A percentile compares a stretch with the other conserved stretches of the same genome.
Evolutionary conservation across 768 basidiomycete genomes (phyloP).

Genomic region (Naganishia friedmannii): DNA sequence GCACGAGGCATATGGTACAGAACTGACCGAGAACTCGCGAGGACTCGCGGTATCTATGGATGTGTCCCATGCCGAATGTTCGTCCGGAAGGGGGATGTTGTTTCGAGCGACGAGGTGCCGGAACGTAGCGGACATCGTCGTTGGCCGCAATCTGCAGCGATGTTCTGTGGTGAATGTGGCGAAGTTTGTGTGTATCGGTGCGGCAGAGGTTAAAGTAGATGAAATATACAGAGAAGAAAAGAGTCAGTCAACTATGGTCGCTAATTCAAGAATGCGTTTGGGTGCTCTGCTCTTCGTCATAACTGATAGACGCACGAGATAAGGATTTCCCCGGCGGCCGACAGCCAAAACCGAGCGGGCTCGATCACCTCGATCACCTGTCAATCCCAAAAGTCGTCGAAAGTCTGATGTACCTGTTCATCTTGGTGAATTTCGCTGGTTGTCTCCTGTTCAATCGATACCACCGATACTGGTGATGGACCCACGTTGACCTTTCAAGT

Average conservation of each 20-base stretch:
- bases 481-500: not conserved
- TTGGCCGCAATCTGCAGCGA: not conserved
- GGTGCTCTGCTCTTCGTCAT: not conserved
- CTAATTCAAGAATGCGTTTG: not conserved
- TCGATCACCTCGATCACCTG: not conserved
- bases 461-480: not conserved
- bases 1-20: no score
- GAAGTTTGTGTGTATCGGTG: not conserved
- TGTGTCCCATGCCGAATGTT: not conserved
- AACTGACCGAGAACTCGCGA: not conserved
- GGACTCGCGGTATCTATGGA: not conserved
- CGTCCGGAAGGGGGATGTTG: slow-evolving; percentile 18
- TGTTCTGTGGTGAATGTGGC: not conserved
- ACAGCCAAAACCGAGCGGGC: no score
- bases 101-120: slow-evolving; percentile 7
- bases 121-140: slow-evolving; percentile 8
- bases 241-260: no score
- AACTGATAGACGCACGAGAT: not conserved
- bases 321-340: slow-evolving; percentile 1
- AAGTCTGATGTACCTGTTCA: not conserved
- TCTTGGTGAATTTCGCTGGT: not conserved
- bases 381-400: not conserved
- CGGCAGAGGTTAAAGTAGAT: no score
- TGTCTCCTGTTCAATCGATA: not conserved
- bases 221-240: no score